Evolutionary conservation across 371 early-diverging fungal species (phyloP).

Genomic region (Hamiltosporidium magnivora): DNA sequence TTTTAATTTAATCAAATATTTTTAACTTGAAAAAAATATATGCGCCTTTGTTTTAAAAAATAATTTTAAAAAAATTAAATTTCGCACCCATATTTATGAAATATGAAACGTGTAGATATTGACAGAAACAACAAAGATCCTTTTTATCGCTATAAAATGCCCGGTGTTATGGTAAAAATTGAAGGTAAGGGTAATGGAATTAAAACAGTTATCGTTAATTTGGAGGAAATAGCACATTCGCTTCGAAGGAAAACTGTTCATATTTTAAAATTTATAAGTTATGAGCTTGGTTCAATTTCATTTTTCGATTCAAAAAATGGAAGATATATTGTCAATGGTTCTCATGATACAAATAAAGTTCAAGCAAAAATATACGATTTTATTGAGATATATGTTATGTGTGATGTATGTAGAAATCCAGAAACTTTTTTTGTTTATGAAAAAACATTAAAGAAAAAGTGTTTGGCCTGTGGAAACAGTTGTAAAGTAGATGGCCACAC

Average conservation of each 20-base stretch:
- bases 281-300: conserved; percentile 22
- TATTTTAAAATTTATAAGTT: conserved; percentile 49
- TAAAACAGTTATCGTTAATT: conserved; percentile 50
- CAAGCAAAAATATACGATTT: conserved; percentile 48
- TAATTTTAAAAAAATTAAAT: too few relatives aligned
- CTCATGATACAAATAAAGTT: conserved; percentile 32
- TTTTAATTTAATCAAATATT: too few relatives aligned
- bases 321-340: conserved; percentile 51
- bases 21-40: too few relatives aligned
- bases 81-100: too few relatives aligned
- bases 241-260: conserved; percentile 44
- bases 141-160: conserved; percentile 57
- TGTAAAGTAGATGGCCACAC: conserved; percentile 15
- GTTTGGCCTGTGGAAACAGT: conserved; percentile 49
- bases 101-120: too few relatives aligned
- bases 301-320: too few relatives aligned
- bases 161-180: conserved; percentile 28
- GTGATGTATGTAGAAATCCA: conserved; percentile 51
- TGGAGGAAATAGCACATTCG: conserved; percentile 41
- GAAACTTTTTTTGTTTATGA: conserved; percentile 49
- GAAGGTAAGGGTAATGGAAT: conserved; percentile 44
- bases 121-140: conserved; percentile 35
- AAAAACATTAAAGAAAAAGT: conserved; percentile 30
- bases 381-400: conserved; percentile 52
- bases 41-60: too few relatives aligned